phyloP scores from a whole-genome alignment of 805 yeast genomes.

The Saccharomycopsis sp. region DNA sequence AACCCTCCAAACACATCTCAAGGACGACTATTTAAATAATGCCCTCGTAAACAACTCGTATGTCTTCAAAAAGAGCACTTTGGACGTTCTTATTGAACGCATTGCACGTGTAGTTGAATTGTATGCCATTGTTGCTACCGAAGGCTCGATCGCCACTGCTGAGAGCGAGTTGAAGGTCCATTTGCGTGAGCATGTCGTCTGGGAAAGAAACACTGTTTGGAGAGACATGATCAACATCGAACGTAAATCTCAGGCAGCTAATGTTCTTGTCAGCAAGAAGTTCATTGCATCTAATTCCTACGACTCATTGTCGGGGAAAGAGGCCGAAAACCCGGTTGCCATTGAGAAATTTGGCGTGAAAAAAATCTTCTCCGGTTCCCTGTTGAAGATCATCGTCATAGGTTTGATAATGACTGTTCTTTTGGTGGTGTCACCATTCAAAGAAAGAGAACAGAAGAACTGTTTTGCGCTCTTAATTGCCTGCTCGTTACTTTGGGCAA shows the following conservation, averaged over 20 bases:
- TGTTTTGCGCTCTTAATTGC: constrained; percentile 80
- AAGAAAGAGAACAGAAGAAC: constrained; percentile 53
- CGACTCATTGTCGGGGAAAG: constrained; percentile 23
- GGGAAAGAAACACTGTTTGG: constrained; percentile 98
- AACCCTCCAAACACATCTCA: constrained; percentile 55
- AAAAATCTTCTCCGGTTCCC: neutral
- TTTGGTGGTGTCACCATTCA: constrained; percentile 46
- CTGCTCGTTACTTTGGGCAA: constrained; percentile 90
- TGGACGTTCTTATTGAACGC: constrained; percentile 41
- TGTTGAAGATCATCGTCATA: neutral
- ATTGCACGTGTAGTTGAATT: constrained; percentile 47
- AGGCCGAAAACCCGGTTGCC: constrained; percentile 20
- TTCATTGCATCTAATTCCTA: constrained; percentile 23
- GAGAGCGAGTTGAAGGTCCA: constrained; percentile 43
- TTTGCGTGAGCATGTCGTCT: constrained; percentile 87
- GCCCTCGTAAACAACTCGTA: constrained; percentile 42
- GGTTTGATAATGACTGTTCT: constrained; percentile 38
- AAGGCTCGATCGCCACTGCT: constrained; percentile 38
- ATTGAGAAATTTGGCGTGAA: constrained; percentile 14
- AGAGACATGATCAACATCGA: constrained; percentile 90
- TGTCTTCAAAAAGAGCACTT: constrained; percentile 48
- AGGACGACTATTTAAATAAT: constrained; percentile 46
- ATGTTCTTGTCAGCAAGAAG: constrained; percentile 30
- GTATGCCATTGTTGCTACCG: constrained; percentile 46
- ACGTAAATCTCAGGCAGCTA: constrained; percentile 76